These are phyloP conservation scores for Pterothamnion heteromorphum DNA, from an alignment of 31 red algal species.

Conservation along the genomic window DNA sequence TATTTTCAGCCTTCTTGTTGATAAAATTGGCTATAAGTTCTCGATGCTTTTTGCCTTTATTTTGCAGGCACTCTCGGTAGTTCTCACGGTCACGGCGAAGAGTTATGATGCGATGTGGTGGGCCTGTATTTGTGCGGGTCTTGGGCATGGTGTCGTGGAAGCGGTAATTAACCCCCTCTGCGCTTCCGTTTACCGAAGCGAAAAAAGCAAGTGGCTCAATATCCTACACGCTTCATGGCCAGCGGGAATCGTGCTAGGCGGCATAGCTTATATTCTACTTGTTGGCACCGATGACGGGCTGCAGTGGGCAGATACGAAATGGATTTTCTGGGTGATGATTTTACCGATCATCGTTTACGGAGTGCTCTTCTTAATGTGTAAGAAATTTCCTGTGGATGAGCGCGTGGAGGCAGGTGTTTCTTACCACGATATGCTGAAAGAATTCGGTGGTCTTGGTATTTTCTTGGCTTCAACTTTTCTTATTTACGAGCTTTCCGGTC, in stretches of 20 bases:
- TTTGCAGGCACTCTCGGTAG: not conserved
- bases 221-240: not conserved
- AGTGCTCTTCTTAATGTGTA: not conserved
- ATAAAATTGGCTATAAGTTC: not conserved
- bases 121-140: not conserved
- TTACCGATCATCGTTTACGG: not conserved
- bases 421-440: not conserved
- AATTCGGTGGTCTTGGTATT: not conserved
- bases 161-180: not conserved
- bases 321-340: not conserved
- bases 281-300: not conserved
- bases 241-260: not conserved
- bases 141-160: not conserved
- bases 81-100: not conserved
- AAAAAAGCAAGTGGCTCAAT: conserved; percentile 5
- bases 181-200: not conserved
- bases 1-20: not conserved
- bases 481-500: not conserved
- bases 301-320: not conserved
- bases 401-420: not conserved
- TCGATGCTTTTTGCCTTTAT: conserved; percentile 5
- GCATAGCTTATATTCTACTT: not conserved
- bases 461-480: not conserved
- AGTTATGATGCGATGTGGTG: not conserved
- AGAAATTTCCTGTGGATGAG: not conserved